Evolutionary conservation across 306 rosid genomes (phyloP).

Genomic region (Adenanthera pavonina): DNA sequence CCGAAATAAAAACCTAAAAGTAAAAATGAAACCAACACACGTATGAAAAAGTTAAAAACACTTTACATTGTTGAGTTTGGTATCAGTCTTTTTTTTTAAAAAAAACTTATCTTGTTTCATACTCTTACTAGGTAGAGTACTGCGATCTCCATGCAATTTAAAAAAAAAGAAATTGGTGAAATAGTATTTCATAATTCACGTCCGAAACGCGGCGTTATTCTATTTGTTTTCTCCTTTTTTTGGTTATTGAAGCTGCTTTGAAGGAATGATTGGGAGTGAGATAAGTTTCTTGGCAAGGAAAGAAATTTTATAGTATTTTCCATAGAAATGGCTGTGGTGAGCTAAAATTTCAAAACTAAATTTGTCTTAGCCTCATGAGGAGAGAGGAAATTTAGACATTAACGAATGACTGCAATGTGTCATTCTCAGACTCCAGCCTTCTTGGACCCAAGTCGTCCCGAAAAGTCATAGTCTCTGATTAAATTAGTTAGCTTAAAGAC

Average conservation of each 20-base stretch:
- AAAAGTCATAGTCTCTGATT: constrained; percentile 32
- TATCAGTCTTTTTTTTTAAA: no score
- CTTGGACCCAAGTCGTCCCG: constrained; percentile 41
- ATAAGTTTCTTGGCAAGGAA: constrained; percentile 5
- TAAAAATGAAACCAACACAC: no score
- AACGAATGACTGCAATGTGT: not conserved
- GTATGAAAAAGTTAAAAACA: no score
- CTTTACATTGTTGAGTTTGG: no score
- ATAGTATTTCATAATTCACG: not conserved
- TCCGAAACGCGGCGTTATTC: not conserved
- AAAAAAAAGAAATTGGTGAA: no score
- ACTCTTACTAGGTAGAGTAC: no score
- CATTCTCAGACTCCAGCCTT: constrained; percentile 52
- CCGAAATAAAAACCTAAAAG: no score
- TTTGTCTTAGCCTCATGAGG: constrained; percentile 24
- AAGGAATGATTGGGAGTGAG: not conserved
- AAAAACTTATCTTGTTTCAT: no score
- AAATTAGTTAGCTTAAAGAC: constrained; percentile 32
- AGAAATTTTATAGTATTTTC: not conserved
- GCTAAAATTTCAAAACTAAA: constrained; percentile 41
- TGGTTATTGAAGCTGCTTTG: not conserved
- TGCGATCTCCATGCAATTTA: no score
- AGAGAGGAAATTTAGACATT: constrained; percentile 3
- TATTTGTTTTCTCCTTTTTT: not conserved
- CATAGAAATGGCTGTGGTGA: not conserved